These are phyloP conservation scores for Verticillium klebahnii DNA, from an alignment of 2,329 filamentous ascomycete species.

Conservation along the genomic window DNA sequence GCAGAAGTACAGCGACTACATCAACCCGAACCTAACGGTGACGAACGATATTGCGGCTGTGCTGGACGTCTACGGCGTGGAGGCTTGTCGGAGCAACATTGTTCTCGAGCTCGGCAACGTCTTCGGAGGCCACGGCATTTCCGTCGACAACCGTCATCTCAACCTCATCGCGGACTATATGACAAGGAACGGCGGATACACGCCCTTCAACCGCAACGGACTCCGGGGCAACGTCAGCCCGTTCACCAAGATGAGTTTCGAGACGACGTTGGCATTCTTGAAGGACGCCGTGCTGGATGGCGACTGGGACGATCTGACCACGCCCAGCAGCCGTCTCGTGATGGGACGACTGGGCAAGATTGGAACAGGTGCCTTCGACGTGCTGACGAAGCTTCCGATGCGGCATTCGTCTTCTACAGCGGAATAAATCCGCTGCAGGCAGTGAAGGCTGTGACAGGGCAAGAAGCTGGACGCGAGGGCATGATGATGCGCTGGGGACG, in stretches of 20 bases:
- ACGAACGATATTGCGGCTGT: conserved; percentile 93
- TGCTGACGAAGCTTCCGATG: conserved; percentile 61
- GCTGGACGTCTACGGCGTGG: conserved; percentile 82
- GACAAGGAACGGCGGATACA: conserved; percentile 89
- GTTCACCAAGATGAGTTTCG: conserved; percentile 99
- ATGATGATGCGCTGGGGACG: too few species aligned
- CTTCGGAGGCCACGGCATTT: conserved; percentile 87
- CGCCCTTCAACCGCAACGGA: conserved; percentile 88
- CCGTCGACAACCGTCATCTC: conserved; percentile 84
- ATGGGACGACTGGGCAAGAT: conserved; percentile 77
- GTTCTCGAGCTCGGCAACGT: conserved; percentile 80
- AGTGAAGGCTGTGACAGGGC: not conserved
- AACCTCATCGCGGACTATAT: conserved; percentile 97
- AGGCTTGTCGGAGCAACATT: conserved; percentile 84
- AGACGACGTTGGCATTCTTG: conserved; percentile 91
- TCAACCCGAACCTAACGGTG: conserved; percentile 79
- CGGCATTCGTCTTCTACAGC: conserved; percentile 29
- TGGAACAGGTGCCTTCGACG: conserved; percentile 89
- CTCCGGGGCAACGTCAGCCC: conserved; percentile 80
- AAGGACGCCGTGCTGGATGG: conserved; percentile 87
- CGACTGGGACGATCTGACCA: conserved; percentile 83
- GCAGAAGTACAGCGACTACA: conserved; percentile 79
- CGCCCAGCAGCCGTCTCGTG: conserved; percentile 83
- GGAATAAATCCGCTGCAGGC: conserved; percentile 1
- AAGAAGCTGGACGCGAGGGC: too few species aligned